Evolutionary conservation across 306 rosid genomes (phyloP).

Genomic region (Fagus sylvatica): DNA sequence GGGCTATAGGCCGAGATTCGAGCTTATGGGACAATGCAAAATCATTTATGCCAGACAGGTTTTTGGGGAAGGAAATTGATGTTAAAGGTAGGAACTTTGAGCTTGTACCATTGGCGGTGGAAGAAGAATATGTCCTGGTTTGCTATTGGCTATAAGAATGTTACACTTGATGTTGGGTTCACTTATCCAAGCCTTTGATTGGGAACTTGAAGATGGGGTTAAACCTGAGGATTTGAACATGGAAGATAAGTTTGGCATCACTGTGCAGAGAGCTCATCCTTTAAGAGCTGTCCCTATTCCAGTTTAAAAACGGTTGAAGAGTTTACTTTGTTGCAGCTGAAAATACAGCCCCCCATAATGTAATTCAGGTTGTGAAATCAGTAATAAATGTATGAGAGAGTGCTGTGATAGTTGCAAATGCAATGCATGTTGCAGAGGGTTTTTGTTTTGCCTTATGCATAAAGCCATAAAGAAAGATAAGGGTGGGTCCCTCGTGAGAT

Average conservation of each 20-base stretch:
- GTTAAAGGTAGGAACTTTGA: conserved; percentile 46
- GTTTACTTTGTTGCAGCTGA: too few relatives aligned
- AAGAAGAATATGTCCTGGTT: conserved; percentile 47
- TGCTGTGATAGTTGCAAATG: too few relatives aligned
- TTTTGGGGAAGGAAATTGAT: conserved; percentile 41
- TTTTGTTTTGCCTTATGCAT: too few relatives aligned
- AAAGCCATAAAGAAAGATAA: too few relatives aligned
- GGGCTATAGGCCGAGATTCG: conserved; percentile 23
- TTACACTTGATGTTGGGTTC: conserved; percentile 51
- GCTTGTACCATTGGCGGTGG: conserved; percentile 56
- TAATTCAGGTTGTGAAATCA: too few relatives aligned
- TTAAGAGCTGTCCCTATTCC: conserved; percentile 38
- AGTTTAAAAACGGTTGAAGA: neutral
- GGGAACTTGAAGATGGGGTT: conserved; percentile 49
- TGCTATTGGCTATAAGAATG: conserved; percentile 46
- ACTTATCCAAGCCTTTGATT: conserved; percentile 47
- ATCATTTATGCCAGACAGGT: conserved; percentile 54
- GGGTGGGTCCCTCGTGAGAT: too few relatives aligned
- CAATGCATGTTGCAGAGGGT: too few relatives aligned
- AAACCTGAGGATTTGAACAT: conserved; percentile 39
- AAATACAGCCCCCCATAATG: too few relatives aligned
- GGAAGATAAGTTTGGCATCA: conserved; percentile 54
- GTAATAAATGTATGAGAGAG: too few relatives aligned
- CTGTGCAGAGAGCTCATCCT: conserved; percentile 41
- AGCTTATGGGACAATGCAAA: too few relatives aligned